Conservation (phyloP, 345 rosid species). For the Pugionium cornutum region DNA sequence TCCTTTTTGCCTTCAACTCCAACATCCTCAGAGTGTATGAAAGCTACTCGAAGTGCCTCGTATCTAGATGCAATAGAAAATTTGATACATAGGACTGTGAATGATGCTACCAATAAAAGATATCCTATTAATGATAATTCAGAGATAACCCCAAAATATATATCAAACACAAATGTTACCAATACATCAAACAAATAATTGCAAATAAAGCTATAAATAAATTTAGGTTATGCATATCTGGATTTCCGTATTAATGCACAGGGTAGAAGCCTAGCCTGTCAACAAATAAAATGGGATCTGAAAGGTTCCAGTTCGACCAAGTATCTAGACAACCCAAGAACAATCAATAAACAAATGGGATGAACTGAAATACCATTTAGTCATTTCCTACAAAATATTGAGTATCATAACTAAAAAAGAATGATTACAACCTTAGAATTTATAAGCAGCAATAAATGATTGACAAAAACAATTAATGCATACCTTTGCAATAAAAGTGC, state of each 20-base stretch:
- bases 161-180: conserved; percentile 17
- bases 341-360: conserved; percentile 5
- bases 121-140: neutral
- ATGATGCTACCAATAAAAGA: conserved; percentile 13
- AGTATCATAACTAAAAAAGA: conserved; percentile 19
- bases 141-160: neutral
- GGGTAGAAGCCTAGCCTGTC: conserved; percentile 3
- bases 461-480: conserved; percentile 1
- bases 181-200: neutral
- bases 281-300: neutral
- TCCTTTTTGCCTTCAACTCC: conserved; percentile 62
- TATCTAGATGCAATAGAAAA: conserved; percentile 52
- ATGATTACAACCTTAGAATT: conserved; percentile 14
- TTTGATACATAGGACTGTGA: neutral
- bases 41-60: conserved; percentile 97
- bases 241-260: conserved; percentile 1
- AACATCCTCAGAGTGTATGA: conserved; percentile 88
- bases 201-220: neutral
- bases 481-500: conserved; percentile 88
- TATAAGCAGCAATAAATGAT: conserved; percentile 16
- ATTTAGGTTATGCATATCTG: conserved; percentile 21
- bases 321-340: conserved; percentile 10
- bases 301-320: conserved; percentile 15
- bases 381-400: conserved; percentile 10
- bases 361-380: conserved; percentile 24